Percentiles rank a stretch among this genome's conserved stretches.
Conservation (phyloP, 192 early-diverging fungal genomes). For the Cetraspora pellucida region DNA sequence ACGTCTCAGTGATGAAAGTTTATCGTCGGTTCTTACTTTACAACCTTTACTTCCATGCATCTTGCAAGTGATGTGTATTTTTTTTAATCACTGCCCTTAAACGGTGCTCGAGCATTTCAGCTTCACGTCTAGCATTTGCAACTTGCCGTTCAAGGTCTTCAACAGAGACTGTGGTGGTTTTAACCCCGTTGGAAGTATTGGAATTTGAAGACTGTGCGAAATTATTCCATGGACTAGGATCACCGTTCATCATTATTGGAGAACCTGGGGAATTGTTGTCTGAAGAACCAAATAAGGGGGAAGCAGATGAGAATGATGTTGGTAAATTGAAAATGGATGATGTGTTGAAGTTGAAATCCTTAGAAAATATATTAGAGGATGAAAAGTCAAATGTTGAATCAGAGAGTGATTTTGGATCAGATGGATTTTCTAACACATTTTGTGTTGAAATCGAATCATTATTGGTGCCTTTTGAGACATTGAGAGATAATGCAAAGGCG, state of each 20-base stretch:
- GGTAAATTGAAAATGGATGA: conserved; percentile 31
- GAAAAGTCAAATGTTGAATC: conserved; percentile 4
- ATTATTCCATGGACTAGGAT: conserved; percentile 2
- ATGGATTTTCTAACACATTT: background rate
- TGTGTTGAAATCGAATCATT: background rate
- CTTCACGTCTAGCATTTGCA: conserved; percentile 37
- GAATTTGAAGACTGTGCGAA: background rate
- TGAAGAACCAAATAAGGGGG: conserved; percentile 18
- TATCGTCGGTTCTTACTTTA: background rate
- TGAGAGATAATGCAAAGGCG: background rate
- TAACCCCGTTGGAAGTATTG: conserved; percentile 4
- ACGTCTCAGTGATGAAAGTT: too few species aligned
- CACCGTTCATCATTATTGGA: background rate
- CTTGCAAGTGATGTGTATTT: conserved; percentile 29
- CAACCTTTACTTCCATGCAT: conserved; percentile 24
- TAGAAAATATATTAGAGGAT: conserved; percentile 11
- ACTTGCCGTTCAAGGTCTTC: conserved; percentile 36
- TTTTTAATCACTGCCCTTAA: conserved; percentile 38
- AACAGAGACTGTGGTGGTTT: conserved; percentile 5
- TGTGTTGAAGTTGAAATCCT: conserved; percentile 28
- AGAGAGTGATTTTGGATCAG: background rate
- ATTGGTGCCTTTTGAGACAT: background rate
- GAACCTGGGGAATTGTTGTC: conserved; percentile 18
- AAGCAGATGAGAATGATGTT: conserved; percentile 17
- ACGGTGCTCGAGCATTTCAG: conserved; percentile 31